Evolutionary conservation across 495 filamentous ascomycete species (phyloP).

Genomic region (Acidiella bohemica): DNA sequence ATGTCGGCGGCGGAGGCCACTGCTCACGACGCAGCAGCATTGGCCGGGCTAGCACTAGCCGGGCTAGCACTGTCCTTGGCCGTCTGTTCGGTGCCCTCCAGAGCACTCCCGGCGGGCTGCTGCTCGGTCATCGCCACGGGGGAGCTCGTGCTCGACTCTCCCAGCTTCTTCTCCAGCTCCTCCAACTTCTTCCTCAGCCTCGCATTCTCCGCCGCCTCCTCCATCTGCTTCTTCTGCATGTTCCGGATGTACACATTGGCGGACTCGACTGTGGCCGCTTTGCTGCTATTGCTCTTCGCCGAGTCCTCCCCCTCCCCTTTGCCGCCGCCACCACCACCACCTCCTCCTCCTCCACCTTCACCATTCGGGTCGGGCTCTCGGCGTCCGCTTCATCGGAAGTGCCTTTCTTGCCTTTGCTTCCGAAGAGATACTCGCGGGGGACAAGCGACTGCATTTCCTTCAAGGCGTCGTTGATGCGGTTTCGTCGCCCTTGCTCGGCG

Average conservation of each 20-base stretch:
- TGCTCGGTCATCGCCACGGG: no score
- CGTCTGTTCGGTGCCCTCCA: no score
- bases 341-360: slow-evolving; percentile 28
- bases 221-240: slow-evolving; percentile 58
- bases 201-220: slow-evolving; percentile 50
- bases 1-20: no score
- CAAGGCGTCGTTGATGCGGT: slow-evolving; percentile 86
- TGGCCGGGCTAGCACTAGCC: no score
- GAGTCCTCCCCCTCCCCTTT: slow-evolving; percentile 27
- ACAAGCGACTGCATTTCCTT: slow-evolving; percentile 73
- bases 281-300: slow-evolving; percentile 57
- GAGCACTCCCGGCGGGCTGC: no score
- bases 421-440: background rate
- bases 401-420: background rate
- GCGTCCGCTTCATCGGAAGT: slow-evolving; percentile 18
- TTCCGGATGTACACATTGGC: slow-evolving; percentile 91
- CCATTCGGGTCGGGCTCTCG: background rate
- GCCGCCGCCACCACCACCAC: slow-evolving; percentile 21
- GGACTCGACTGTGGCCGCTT: slow-evolving; percentile 89
- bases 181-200: slow-evolving; percentile 48
- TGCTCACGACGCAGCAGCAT: no score
- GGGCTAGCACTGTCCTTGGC: no score
- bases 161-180: slow-evolving; percentile 22
- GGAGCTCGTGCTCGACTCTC: no score
- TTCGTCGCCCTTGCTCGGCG: slow-evolving; percentile 87